Base-by-base conservation (phyloP, 2,329 filamentous ascomycete species). In the Myotisia sp. region DNA sequence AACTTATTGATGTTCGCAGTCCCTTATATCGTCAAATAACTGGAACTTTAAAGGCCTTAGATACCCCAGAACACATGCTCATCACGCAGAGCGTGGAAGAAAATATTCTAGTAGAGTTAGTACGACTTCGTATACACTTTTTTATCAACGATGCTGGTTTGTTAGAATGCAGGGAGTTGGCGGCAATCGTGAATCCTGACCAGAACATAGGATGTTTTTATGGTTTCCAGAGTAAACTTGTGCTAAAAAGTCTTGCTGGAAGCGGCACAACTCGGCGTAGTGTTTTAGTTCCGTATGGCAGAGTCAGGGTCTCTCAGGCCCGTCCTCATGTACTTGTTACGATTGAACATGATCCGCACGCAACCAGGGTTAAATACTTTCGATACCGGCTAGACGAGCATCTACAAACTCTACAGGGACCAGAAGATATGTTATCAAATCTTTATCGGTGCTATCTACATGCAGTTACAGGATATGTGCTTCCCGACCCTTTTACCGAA, bases 171-270 rank as follows among this genome's bases (percentile, higher is more conserved):
- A 50, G 33, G 0, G 60, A 76, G 40, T 56, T 77, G 0, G 48
- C 51, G 0, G 56, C 65, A 0, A 61, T 69, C 26, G 56, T 82
- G 1, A 71, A 76, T 33, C 47, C 49, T 0, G 42, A 69, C 6
- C 77, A 82, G 44, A 67, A 77, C 33, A 53, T 65, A 0, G 76
- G 75, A 0, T 72, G 70, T 0, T 63, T 69, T 44, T 68, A 79
- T 37, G 76, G 76, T 0, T 54, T 79, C 0, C 37, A 53, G 2
- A 74, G 67, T 47, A 77, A 69, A 47, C 51, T 78, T 3, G 64
- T 79, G 0, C 49, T 77, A 9, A 59, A n/a, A n/a, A n/a, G n/a
- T n/a, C n/a, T n/a, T n/a, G n/a, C n/a, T n/a, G n/a, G n/a, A n/a
- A n/a, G 64, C 0, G 63, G 67, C n/a, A 34, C 46, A 0, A 37